Conservation (phyloP, 768 basidiomycete genomes). For the Hysterangium stoloniferum region DNA sequence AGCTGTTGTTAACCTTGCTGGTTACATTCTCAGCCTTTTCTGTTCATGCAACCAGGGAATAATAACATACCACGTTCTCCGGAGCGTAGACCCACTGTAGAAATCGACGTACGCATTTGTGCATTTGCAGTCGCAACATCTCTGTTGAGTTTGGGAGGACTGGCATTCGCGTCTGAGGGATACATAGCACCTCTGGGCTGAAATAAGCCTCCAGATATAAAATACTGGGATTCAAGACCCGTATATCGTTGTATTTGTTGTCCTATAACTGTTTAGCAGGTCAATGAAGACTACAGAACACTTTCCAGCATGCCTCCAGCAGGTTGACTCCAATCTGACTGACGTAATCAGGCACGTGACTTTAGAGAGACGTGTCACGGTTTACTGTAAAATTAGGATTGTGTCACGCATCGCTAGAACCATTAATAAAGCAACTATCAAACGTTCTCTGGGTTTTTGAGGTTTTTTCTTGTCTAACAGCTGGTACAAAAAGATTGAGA, state of each 20-base stretch:
- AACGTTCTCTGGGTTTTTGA: no score
- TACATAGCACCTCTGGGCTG: neutral
- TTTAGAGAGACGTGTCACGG: no score
- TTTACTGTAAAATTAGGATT: no score
- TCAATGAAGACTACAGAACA: neutral
- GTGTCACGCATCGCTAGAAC: no score
- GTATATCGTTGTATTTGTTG: neutral
- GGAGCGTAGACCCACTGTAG: neutral
- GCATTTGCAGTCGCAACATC: conserved; percentile 3
- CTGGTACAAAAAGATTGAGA: no score
- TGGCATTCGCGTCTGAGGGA: conserved; percentile 3
- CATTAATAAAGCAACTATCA: no score
- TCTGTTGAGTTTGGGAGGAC: neutral
- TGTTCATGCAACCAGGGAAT: neutral
- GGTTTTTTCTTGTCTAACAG: no score
- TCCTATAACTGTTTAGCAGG: neutral
- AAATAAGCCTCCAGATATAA: neutral
- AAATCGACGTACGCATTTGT: neutral
- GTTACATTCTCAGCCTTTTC: neutral
- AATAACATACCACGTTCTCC: conserved; percentile 3
- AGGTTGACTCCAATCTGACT: no score
- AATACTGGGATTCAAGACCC: neutral
- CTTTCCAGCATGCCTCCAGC: neutral
- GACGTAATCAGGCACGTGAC: no score
- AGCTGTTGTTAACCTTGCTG: neutral